Evolutionary conservation across 1,139 yeast species (phyloP).

Genomic region (Sporopachydermia cereana): DNA sequence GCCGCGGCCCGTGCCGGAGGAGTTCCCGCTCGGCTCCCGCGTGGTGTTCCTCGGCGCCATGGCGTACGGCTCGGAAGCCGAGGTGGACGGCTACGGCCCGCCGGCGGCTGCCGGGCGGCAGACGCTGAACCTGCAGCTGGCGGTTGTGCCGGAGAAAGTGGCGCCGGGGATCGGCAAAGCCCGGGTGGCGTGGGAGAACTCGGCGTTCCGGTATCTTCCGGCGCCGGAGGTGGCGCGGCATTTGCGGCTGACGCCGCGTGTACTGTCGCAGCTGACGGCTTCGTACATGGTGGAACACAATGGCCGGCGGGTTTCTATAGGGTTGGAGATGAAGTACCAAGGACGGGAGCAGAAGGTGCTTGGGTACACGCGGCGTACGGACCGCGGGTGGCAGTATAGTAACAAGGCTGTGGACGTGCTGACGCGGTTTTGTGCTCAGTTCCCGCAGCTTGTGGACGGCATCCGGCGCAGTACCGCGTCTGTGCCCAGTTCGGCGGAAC

Average conservation of each 20-base stretch:
- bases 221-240: slow-evolving; percentile 54
- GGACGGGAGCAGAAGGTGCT: slow-evolving; percentile 69
- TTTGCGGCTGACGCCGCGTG: slow-evolving; percentile 46
- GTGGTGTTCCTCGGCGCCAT: slow-evolving; percentile 80
- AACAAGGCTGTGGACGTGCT: slow-evolving; percentile 60
- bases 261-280: slow-evolving; percentile 71
- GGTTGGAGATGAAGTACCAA: slow-evolving; percentile 78
- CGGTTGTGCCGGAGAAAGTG: slow-evolving; percentile 38
- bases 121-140: slow-evolving; percentile 36
- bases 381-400: slow-evolving; percentile 76
- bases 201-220: slow-evolving; percentile 49
- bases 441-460: slow-evolving; percentile 47
- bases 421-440: slow-evolving; percentile 45
- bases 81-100: slow-evolving; percentile 46
- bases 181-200: slow-evolving; percentile 45
- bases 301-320: slow-evolving; percentile 56
- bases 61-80: slow-evolving; percentile 82
- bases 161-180: slow-evolving; percentile 41
- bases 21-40: slow-evolving; percentile 62
- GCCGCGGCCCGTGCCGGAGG: slow-evolving; percentile 69
- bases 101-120: background rate
- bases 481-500: slow-evolving; percentile 32
- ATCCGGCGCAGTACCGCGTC: slow-evolving; percentile 23
- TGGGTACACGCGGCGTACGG: slow-evolving; percentile 67
- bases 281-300: slow-evolving; percentile 49